phyloP scores from a whole-genome alignment of 805 yeast species.

The Pichia heedii region DNA sequence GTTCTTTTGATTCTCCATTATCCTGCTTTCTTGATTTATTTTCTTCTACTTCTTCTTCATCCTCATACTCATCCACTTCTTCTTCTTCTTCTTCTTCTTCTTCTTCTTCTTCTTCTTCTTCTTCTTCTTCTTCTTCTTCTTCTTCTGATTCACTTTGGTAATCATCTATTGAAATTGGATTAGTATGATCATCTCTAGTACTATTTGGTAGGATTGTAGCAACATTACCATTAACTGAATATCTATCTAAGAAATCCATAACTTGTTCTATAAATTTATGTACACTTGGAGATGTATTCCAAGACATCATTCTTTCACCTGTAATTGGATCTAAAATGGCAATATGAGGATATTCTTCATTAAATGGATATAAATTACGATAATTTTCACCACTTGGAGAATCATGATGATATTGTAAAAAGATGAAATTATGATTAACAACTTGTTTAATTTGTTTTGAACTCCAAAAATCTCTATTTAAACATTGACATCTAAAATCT shows the following conservation, averaged over 20 bases:
- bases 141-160: constrained; percentile 18
- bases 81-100: constrained; percentile 9
- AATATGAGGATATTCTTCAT: constrained; percentile 67
- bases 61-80: constrained; percentile 10
- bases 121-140: constrained; percentile 25
- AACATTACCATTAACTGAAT: constrained; percentile 64
- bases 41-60: constrained; percentile 5
- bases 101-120: constrained; percentile 7
- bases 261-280: constrained; percentile 59
- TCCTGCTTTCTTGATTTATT: constrained; percentile 7
- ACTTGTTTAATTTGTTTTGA: constrained; percentile 51
- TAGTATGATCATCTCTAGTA: constrained; percentile 1
- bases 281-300: constrained; percentile 63
- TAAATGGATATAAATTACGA: constrained; percentile 61
- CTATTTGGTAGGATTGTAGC: constrained; percentile 45
- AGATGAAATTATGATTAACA: constrained; percentile 62
- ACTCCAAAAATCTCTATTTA: constrained; percentile 93
- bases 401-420: constrained; percentile 77
- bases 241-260: constrained; percentile 55
- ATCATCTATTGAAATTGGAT: constrained; percentile 31
- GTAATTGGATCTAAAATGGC: constrained; percentile 92
- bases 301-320: constrained; percentile 75
- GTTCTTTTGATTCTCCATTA: constrained; percentile 10
- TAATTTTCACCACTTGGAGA: constrained; percentile 68
- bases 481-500: constrained; percentile 80